phyloP scores from a whole-genome alignment of 1,139 yeast species.

The Trichomonascaceae sp. region DNA sequence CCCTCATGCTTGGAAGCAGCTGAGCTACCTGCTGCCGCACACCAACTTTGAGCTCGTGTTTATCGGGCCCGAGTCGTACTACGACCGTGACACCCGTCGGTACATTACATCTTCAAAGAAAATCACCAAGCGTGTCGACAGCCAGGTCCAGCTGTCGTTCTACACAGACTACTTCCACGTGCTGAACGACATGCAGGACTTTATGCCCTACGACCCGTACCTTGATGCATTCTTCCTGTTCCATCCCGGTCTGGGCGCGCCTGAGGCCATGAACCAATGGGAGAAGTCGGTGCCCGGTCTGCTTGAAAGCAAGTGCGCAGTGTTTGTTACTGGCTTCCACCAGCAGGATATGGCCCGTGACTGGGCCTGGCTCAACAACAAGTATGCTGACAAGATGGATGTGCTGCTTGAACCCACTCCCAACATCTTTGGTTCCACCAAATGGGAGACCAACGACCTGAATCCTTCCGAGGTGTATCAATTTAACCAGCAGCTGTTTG shows the following conservation, averaged over 20 bases:
- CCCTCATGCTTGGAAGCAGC: slow-evolving; percentile 90
- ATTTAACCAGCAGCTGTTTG: slow-evolving; percentile 79
- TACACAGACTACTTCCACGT: slow-evolving; percentile 90
- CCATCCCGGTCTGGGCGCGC: slow-evolving; percentile 90
- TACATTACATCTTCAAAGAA: slow-evolving; percentile 46
- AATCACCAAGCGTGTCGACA: slow-evolving; percentile 60
- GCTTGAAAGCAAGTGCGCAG: slow-evolving; percentile 83
- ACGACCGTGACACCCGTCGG: slow-evolving; percentile 47
- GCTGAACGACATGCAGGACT: slow-evolving; percentile 79
- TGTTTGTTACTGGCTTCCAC: slow-evolving; percentile 84
- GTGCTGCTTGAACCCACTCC: slow-evolving; percentile 60
- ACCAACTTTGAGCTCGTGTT: slow-evolving; percentile 76
- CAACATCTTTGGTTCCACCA: slow-evolving; percentile 72
- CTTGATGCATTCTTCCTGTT: slow-evolving; percentile 81
- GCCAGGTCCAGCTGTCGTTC: slow-evolving; percentile 58
- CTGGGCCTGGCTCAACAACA: slow-evolving; percentile 51
- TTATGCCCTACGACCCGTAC: slow-evolving; percentile 96
- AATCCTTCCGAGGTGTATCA: slow-evolving; percentile 90
- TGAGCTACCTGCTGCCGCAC: slow-evolving; percentile 75
- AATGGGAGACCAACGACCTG: slow-evolving; percentile 85
- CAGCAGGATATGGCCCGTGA: slow-evolving; percentile 59
- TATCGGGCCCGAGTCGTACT: slow-evolving; percentile 85
- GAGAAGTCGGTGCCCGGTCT: slow-evolving; percentile 71
- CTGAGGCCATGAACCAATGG: slow-evolving; percentile 72
- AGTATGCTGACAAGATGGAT: slow-evolving; percentile 67